phyloP scores from a whole-genome alignment of 768 basidiomycete genomes.

The Boletus reticuloceps region DNA sequence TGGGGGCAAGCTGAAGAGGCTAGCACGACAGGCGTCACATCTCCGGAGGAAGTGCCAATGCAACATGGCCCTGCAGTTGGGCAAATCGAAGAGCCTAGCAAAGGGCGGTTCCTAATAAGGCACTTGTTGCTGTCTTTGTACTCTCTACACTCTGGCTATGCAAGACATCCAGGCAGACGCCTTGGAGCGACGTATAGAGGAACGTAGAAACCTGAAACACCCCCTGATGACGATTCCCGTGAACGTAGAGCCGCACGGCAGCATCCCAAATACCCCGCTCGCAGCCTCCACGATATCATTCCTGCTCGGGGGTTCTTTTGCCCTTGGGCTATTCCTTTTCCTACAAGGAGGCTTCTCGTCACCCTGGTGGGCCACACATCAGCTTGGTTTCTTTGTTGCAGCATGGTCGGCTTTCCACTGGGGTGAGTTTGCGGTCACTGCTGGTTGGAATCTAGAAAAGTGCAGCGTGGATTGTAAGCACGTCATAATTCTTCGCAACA shows the following conservation, averaged over 20 bases:
- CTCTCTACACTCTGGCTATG: slow-evolving; percentile 20
- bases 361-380: slow-evolving; percentile 66
- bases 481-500: not conserved
- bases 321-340: slow-evolving; percentile 53
- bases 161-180: slow-evolving; percentile 29
- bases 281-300: slow-evolving; percentile 78
- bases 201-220: slow-evolving; percentile 35
- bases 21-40: slow-evolving; percentile 9
- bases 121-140: not conserved
- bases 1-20: not conserved
- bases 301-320: slow-evolving; percentile 72
- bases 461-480: slow-evolving; percentile 89
- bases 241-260: slow-evolving; percentile 40
- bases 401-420: slow-evolving; percentile 89
- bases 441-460: slow-evolving; percentile 92
- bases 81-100: not conserved
- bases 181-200: slow-evolving; percentile 44
- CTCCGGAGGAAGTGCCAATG: slow-evolving; percentile 5
- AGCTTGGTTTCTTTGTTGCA: slow-evolving; percentile 80
- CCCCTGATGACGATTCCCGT: slow-evolving; percentile 57
- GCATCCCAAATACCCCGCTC: slow-evolving; percentile 88
- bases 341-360: slow-evolving; percentile 41
- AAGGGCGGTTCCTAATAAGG: slow-evolving; percentile 12
- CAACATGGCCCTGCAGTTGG: slow-evolving; percentile 17
- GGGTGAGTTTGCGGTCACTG: slow-evolving; percentile 93